Evolutionary conservation across 768 basidiomycete species (phyloP), one percentile per base, ranked within the genome.

Genomic region (Phanerochaete sordida): DNA sequence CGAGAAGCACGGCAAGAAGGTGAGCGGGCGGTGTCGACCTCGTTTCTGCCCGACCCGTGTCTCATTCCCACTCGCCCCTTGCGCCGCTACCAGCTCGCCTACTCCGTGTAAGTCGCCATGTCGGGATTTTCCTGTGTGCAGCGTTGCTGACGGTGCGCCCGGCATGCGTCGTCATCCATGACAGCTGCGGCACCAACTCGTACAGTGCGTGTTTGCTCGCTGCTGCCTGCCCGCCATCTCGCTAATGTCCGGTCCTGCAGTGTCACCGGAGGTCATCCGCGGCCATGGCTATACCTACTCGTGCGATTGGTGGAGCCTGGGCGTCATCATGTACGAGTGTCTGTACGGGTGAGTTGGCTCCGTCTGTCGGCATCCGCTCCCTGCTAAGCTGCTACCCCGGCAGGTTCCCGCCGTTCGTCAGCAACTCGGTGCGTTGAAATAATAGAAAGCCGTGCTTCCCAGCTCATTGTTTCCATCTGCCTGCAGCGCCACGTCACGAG

Each of bases 281-380:
- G 90, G 91, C 23, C 90, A 92, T 69, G 95, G 95, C 26, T 98
- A 98, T 74, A 86, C 89, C 39, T 95, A 91, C 75, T 91, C 89
- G 35, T 96, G 94, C 71, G 96, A 98, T 70, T 98, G 95, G 95
- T 99, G 96, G 96, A 93, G 91, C 75, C 82, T 98, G 48, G 95
- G 95, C 13, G 90, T 97, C 57, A 98, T 99, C 72, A 91, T 94
- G 87, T 98, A 89, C 69, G 95, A 98, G 73, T 94, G 92, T 71
- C 78, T 97, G 72, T 95, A 94, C 68, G 92, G 91, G 90, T 92
- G 72, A 64, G 86, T 43, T 31, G 11, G 12, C n/a, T 16, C 53
- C 33, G 79, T 60, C 70, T 64, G 57, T 54, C 49, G 35, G 48
- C 30, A 21, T 26, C 64, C 56, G 24, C n/a, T 28, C 39, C 48